phyloP scores from a whole-genome alignment of 2,329 filamentous ascomycete species.

The Ceratocystis diversiconidia region DNA sequence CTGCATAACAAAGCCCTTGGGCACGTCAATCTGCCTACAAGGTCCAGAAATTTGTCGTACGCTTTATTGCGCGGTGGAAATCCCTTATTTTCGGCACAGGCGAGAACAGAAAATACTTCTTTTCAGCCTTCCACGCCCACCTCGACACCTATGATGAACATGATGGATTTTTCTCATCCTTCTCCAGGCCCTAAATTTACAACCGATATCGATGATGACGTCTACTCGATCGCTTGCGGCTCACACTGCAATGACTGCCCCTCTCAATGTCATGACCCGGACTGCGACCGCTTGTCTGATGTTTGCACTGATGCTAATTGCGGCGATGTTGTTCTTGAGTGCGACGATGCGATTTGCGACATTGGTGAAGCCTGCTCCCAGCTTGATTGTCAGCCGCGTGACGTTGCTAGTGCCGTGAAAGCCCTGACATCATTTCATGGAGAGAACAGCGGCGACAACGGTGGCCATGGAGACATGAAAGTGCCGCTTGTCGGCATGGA shows the following conservation, averaged over 20 bases:
- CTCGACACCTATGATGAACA: conserved; percentile 2
- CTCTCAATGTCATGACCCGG: conserved; percentile 27
- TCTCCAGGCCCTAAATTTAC: background rate
- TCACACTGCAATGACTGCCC: conserved; percentile 27
- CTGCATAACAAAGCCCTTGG: conserved; percentile 3
- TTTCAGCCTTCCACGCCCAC: background rate
- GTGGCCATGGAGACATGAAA: conserved; percentile 1
- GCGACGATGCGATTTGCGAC: conserved; percentile 18
- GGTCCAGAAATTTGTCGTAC: background rate
- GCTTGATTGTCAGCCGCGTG: conserved; percentile 14
- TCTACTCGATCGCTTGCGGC: conserved; percentile 25
- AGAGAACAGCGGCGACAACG: conserved; percentile 12
- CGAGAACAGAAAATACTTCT: background rate
- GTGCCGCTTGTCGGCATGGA: background rate
- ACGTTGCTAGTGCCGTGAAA: conserved; percentile 22
- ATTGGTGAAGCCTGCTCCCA: conserved; percentile 18
- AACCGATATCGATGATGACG: conserved; percentile 21
- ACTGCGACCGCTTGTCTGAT: conserved; percentile 25
- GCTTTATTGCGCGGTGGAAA: conserved; percentile 1
- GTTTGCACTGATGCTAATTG: conserved; percentile 30
- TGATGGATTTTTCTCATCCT: background rate
- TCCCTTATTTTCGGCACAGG: conserved; percentile 2
- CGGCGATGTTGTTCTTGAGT: conserved; percentile 19
- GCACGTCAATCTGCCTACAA: conserved; percentile 2
- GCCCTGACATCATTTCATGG: conserved; percentile 24